These are phyloP conservation scores for Polyporus arcularius DNA, from an alignment of 768 basidiomycete genomes.

Conservation along the genomic window DNA sequence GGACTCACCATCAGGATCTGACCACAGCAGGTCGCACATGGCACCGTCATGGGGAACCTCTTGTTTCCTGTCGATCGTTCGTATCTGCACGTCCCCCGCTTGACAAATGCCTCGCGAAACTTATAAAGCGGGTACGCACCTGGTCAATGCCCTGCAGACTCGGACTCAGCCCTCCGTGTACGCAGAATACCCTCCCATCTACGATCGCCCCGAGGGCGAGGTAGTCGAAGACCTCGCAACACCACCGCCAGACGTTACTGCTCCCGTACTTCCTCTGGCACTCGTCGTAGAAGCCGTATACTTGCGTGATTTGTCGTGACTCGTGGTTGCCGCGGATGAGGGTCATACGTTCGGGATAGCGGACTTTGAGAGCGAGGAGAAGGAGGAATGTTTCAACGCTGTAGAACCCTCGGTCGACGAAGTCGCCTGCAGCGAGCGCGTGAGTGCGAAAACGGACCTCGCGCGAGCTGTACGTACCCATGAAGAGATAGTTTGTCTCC, in stretches of 20 bases:
- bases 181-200: constrained; percentile 96
- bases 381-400: constrained; percentile 95
- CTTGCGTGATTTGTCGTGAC: constrained; percentile 95
- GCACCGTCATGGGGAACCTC: constrained; percentile 98
- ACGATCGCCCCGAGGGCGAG: constrained; percentile 92
- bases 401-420: constrained; percentile 97
- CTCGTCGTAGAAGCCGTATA: constrained; percentile 94
- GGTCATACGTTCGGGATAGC: constrained; percentile 96
- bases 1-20: constrained; percentile 87
- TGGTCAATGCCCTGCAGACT: constrained; percentile 86
- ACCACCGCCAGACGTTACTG: constrained; percentile 96
- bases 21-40: constrained; percentile 99
- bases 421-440: constrained; percentile 69
- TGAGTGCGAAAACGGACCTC: constrained; percentile 14
- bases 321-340: constrained; percentile 98
- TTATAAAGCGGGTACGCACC: constrained; percentile 43
- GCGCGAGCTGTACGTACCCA: constrained; percentile 58
- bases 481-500: constrained; percentile 94
- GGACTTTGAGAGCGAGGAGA: constrained; percentile 92
- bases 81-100: constrained; percentile 56
- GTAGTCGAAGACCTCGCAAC: constrained; percentile 98
- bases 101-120: not conserved
- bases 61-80: constrained; percentile 92
- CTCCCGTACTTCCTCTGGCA: constrained; percentile 95
- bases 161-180: constrained; percentile 95